Percentiles rank a stretch among this genome's conserved stretches.
These are phyloP conservation scores for Daldinia eschscholtzii DNA, from an alignment of 2,329 filamentous ascomycete genomes.

Conservation along the genomic window DNA sequence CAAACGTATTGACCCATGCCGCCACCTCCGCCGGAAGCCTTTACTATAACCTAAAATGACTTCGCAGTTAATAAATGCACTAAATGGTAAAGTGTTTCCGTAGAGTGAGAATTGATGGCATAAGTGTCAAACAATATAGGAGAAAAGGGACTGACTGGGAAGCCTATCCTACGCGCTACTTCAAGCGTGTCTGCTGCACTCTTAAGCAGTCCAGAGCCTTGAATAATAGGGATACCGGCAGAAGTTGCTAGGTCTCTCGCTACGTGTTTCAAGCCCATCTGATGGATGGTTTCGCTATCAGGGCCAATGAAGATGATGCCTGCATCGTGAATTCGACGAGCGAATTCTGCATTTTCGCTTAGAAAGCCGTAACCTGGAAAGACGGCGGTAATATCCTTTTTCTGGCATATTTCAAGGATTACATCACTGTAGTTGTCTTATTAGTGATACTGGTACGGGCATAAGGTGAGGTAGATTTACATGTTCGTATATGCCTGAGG, in stretches of 20 bases:
- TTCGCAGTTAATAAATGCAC: slow-evolving; percentile 7
- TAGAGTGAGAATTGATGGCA: neutral
- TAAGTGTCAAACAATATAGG: neutral
- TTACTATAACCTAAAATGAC: slow-evolving; percentile 58
- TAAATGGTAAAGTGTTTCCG: neutral
- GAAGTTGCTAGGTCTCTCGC: slow-evolving; percentile 56
- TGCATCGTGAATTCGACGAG: slow-evolving; percentile 60
- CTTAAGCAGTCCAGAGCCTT: slow-evolving; percentile 44
- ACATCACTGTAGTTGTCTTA: slow-evolving; percentile 15
- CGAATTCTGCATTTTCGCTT: slow-evolving; percentile 72
- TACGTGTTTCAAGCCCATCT: slow-evolving; percentile 46
- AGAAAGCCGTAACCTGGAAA: slow-evolving; percentile 76
- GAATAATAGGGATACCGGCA: slow-evolving; percentile 52
- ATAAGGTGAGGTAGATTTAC: slow-evolving; percentile 16
- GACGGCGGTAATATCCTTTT: slow-evolving; percentile 64
- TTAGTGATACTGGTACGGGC: neutral
- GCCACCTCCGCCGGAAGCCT: slow-evolving; percentile 72
- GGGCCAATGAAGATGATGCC: slow-evolving; percentile 72
- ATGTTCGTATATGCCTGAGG: slow-evolving; percentile 38
- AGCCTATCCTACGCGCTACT: slow-evolving; percentile 50
- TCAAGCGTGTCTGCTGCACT: slow-evolving; percentile 65
- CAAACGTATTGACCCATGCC: slow-evolving; percentile 74
- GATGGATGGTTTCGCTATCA: slow-evolving; percentile 63
- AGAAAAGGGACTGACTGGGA: slow-evolving; percentile 52
- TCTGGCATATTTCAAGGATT: slow-evolving; percentile 45